phyloP scores from a whole-genome alignment of 495 filamentous ascomycete species.

The Hyaloscypha hepaticicola region DNA sequence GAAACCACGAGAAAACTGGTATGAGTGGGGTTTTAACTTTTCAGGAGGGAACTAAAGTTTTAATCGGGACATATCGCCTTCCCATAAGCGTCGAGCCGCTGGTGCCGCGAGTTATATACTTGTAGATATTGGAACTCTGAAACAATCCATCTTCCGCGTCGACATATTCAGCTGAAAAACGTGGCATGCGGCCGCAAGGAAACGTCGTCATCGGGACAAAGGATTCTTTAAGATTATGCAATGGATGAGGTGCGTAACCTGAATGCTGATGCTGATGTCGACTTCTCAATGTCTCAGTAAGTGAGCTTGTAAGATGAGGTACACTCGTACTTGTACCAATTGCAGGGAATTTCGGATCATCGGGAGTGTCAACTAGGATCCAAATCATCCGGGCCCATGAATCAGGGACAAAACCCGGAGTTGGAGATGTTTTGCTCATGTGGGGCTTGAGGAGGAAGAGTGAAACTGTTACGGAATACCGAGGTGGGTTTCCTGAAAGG shows the following conservation, averaged over 20 bases:
- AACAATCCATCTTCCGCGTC: background rate
- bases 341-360: background rate
- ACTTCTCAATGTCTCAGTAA: no score
- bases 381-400: background rate
- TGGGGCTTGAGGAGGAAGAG: background rate
- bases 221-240: background rate
- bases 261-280: background rate
- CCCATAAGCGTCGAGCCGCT: background rate
- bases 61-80: background rate
- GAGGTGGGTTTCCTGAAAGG: no score
- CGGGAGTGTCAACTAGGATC: background rate
- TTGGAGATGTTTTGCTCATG: background rate
- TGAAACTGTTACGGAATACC: no score
- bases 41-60: background rate
- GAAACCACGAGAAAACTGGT: background rate
- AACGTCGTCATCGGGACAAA: background rate
- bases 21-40: background rate
- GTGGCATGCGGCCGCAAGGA: background rate
- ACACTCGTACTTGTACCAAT: no score
- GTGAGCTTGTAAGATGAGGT: no score
- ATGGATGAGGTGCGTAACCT: background rate
- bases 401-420: background rate
- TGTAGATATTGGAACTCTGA: background rate
- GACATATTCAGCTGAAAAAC: background rate
- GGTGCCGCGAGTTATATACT: no score